Percentiles rank a stretch among this genome's conserved stretches.
phyloP scores from a whole-genome alignment of 83 land plant species.

The Thuja plicata region DNA sequence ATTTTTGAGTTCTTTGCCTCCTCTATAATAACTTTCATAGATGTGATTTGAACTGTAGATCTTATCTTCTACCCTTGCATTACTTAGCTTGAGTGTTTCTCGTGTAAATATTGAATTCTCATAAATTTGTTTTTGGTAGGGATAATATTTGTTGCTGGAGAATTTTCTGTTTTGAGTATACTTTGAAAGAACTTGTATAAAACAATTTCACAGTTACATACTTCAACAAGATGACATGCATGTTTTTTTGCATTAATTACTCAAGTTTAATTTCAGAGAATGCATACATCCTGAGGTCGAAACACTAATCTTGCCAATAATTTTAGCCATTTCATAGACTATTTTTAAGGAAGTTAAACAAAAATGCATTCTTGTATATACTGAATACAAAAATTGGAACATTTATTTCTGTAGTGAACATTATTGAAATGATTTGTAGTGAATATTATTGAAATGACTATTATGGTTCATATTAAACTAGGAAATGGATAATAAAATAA shows the following conservation, averaged over 20 bases:
- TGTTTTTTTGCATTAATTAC: not conserved
- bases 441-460: too few relatives aligned
- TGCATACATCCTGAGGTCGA: not conserved
- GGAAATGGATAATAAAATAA: too few relatives aligned
- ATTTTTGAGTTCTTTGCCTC: not conserved
- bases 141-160: not conserved
- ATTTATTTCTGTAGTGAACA: too few relatives aligned
- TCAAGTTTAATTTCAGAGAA: not conserved
- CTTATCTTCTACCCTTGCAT: not conserved
- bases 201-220: too few relatives aligned
- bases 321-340: not conserved
- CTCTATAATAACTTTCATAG: not conserved
- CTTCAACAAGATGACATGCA: not conserved
- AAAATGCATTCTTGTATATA: not conserved
- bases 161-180: too few relatives aligned
- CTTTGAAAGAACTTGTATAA: too few relatives aligned
- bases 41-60: too few relatives aligned
- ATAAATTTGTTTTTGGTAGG: not conserved
- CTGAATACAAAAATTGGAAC: not conserved
- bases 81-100: not conserved
- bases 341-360: not conserved
- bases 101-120: not conserved
- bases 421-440: too few relatives aligned
- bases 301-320: not conserved
- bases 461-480: not conserved